A percentile compares a stretch with the other conserved stretches of the same genome.
These are phyloP conservation scores for Silene noctiflora DNA, from an alignment of 179 eudicot genomes.

Conservation along the genomic window DNA sequence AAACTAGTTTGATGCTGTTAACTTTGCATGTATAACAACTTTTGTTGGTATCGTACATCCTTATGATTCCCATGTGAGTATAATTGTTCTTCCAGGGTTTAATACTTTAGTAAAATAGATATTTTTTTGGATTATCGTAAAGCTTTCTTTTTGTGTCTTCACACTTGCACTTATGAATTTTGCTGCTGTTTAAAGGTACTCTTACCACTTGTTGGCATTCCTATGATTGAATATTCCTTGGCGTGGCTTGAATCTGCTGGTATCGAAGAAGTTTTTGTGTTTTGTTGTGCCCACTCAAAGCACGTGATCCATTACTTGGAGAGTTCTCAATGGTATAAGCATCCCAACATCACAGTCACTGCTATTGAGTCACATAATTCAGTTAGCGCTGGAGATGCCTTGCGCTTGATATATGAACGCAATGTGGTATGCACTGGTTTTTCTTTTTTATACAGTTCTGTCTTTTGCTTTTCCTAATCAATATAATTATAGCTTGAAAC, in stretches of 20 bases:
- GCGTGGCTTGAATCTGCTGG: constrained; percentile 97
- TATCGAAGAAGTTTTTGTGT: constrained; percentile 85
- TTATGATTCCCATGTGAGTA: not conserved
- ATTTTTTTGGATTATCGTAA: not conserved
- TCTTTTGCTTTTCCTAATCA: not conserved
- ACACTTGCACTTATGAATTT: not conserved
- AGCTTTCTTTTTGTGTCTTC: not conserved
- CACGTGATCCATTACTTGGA: constrained; percentile 77
- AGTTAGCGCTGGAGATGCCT: constrained; percentile 89
- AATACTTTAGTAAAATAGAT: not conserved
- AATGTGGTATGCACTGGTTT: constrained; percentile 59
- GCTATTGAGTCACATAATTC: constrained; percentile 78
- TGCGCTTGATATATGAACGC: constrained; percentile 77
- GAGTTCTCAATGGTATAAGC: constrained; percentile 67
- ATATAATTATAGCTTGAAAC: not conserved
- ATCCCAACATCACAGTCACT: constrained; percentile 70
- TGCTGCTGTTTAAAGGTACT: constrained; percentile 59
- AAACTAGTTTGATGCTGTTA: not conserved
- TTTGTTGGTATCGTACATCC: no score
- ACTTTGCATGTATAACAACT: not conserved
- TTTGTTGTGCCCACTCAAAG: constrained; percentile 95
- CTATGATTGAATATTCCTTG: constrained; percentile 91
- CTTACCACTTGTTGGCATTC: constrained; percentile 73
- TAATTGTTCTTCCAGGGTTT: not conserved
- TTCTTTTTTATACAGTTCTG: not conserved